Evolutionary conservation across 31 red algal genomes (phyloP).

Genomic region (Porphyra umbilicalis): DNA sequence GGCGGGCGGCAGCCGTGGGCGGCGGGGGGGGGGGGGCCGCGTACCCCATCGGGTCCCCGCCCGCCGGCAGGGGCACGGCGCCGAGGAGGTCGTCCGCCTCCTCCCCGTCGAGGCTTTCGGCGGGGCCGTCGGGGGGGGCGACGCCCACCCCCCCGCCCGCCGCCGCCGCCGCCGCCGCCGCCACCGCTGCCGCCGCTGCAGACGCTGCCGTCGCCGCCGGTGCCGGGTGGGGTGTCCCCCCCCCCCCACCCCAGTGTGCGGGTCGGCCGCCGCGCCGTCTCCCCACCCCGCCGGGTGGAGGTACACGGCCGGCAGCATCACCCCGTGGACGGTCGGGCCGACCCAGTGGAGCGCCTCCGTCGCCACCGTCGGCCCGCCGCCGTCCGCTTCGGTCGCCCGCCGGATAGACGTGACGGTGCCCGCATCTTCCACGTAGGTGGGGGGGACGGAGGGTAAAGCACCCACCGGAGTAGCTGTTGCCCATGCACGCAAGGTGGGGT

Average conservation of each 20-base stretch:
- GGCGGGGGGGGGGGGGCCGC: no score
- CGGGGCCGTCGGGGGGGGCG: no score
- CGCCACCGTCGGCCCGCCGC: not conserved
- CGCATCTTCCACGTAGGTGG: conserved; percentile 28
- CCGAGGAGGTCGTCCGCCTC: no score
- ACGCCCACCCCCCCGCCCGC: no score
- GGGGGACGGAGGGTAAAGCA: conserved; percentile 53
- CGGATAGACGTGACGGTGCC: conserved; percentile 28
- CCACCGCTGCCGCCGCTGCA: no score
- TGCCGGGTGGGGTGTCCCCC: not conserved
- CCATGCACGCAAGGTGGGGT: no score
- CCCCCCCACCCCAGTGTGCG: not conserved
- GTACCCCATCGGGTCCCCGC: no score
- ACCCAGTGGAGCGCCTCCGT: not conserved
- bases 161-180: not conserved
- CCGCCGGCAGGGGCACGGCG: no score
- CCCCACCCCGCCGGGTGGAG: not conserved
- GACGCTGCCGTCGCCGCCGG: no score
- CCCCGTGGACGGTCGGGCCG: not conserved
- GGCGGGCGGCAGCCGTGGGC: no score
- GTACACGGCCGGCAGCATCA: not conserved
- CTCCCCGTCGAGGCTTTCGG: no score
- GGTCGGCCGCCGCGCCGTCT: no score
- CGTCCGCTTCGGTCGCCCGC: not conserved
- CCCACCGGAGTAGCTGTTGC: conserved; percentile 38